Percentiles rank a stretch among this genome's conserved stretches.
These are phyloP conservation scores for Pistacia integerrima DNA, from an alignment of 345 rosid species.

Conservation along the genomic window DNA sequence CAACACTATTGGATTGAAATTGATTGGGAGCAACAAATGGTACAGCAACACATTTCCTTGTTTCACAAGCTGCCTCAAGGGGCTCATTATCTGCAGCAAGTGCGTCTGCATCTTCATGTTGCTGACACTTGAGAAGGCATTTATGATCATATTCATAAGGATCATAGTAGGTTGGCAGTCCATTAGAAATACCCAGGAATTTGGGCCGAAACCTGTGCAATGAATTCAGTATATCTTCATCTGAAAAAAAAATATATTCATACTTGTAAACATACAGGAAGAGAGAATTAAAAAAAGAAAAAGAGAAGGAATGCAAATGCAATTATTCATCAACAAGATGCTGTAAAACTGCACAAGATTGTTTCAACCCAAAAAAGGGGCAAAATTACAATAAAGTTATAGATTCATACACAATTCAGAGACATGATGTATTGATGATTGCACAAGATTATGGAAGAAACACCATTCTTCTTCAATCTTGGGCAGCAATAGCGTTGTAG, in stretches of 20 bases:
- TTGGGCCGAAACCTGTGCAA: constrained; percentile 80
- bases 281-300: neutral
- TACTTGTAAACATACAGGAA: constrained; percentile 4
- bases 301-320: neutral
- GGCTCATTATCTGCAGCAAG: constrained; percentile 47
- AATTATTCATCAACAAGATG: constrained; percentile 2
- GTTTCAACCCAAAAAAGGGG: constrained; percentile 3
- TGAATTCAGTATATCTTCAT: constrained; percentile 67
- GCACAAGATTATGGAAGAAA: constrained; percentile 70
- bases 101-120: constrained; percentile 33
- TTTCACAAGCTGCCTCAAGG: constrained; percentile 35
- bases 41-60: constrained; percentile 58
- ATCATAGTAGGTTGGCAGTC: constrained; percentile 57
- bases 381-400: constrained; percentile 10
- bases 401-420: constrained; percentile 70
- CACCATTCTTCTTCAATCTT: constrained; percentile 93
- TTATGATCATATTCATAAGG: constrained; percentile 68
- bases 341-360: neutral
- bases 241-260: constrained; percentile 44
- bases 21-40: constrained; percentile 70
- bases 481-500: constrained; percentile 36
- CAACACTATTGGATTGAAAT: constrained; percentile 51
- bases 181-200: constrained; percentile 50
- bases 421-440: constrained; percentile 68
- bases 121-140: constrained; percentile 55